Evolutionary conservation across 768 basidiomycete species (phyloP).

Genomic region (Boletus subparvulus): DNA sequence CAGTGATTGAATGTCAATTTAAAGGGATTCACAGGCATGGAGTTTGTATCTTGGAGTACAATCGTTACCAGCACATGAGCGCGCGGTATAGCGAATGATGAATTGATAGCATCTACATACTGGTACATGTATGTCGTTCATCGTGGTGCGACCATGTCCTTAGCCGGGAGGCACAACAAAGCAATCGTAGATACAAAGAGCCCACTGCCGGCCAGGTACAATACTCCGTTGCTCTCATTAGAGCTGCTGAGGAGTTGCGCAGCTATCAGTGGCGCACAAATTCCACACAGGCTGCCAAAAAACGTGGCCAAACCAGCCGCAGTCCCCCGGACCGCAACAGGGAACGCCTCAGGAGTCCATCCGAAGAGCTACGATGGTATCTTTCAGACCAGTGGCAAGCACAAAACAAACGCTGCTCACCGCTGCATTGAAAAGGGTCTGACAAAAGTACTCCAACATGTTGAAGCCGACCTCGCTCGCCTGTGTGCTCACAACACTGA

Average conservation of each 20-base stretch:
- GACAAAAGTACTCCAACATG: constrained; percentile 9
- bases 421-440: constrained; percentile 6
- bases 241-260: constrained; percentile 2
- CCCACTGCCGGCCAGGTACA: constrained; percentile 14
- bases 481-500: constrained; percentile 8
- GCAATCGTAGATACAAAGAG: constrained; percentile 11
- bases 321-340: constrained; percentile 14
- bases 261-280: background rate
- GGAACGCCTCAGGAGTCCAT: constrained; percentile 20
- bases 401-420: background rate
- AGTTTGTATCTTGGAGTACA: too few species aligned
- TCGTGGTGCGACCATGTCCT: constrained; percentile 14
- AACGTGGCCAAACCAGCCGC: constrained; percentile 7
- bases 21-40: too few species aligned
- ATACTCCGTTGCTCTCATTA: constrained; percentile 3
- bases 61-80: too few species aligned
- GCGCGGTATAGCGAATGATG: too few species aligned
- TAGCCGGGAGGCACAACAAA: constrained; percentile 4
- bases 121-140: background rate
- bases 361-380: constrained; percentile 8
- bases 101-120: background rate
- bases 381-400: background rate
- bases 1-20: too few species aligned
- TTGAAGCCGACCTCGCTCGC: constrained; percentile 11
- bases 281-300: constrained; percentile 1